Base-by-base conservation (phyloP, 2,329 filamentous ascomycete species). In the Beauveria asiatica region DNA sequence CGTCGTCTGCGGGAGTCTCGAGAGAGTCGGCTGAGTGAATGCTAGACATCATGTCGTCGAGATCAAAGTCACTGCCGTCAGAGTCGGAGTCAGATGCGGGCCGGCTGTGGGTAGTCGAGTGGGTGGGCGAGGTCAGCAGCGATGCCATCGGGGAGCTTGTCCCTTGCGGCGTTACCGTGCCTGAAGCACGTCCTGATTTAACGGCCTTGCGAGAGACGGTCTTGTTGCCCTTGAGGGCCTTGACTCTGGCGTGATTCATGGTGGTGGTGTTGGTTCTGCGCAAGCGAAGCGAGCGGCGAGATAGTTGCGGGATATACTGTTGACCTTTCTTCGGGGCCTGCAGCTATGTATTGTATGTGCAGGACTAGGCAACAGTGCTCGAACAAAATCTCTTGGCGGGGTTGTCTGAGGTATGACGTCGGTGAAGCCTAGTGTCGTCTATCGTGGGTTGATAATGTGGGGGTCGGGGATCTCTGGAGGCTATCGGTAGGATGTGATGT, bases 201-300 rank as follows among this genome's bases (percentile, higher is more conserved):
- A 78, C 77, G 23, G 86, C 85, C 72, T 90, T 90, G 67, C 80
- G 81, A 51, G 88, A 90, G 39, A 84, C 74, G 17, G 87, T 91
- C 76, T 91, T 91, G 75, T 83, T 85, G 74, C 87, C 85, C 63
- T 80, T 76, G 61, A 90, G 82, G 55, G 84, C 86, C 72, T 88
- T 86, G 69, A 88, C 86, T 66, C 85, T 78, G 59, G 83, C 76
- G 68, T 87, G 84, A 68, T 81, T 83, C 84, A 88, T 88, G 42
- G 33, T 67, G 57, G 30, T 27, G 55, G 27, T 8, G 25, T 21
- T 44, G 41, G 33, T 50, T 49, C 23, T 45, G 48, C 51, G 30
- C 44, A 52, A 42, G 44, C 42, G 19, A 21, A 39, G 49, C 19
- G 53, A 44, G 41, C 49, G 33, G 16, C 25, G 57, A 54, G 63